phyloP scores from a whole-genome alignment of 768 basidiomycete genomes.

The Tephrocybe sp. region DNA sequence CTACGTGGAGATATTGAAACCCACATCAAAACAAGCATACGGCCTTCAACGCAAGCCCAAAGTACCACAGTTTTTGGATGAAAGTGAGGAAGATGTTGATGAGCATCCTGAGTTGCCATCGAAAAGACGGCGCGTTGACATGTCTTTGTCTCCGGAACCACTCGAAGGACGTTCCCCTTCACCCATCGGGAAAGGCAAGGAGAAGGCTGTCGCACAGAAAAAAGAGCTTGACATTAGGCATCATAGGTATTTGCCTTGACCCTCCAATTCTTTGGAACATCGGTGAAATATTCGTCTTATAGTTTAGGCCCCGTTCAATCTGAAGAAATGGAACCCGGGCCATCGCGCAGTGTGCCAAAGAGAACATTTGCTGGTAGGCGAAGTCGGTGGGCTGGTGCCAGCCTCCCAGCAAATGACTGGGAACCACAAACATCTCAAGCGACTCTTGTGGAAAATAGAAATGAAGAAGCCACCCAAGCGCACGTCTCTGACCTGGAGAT shows the following conservation, averaged over 20 bases:
- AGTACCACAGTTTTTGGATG: neutral
- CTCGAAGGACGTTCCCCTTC: neutral
- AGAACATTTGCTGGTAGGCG: neutral
- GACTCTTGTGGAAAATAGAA: conserved; percentile 11
- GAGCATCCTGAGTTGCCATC: neutral
- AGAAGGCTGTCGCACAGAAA: neutral
- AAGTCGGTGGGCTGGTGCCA: neutral
- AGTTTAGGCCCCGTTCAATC: conserved; percentile 1
- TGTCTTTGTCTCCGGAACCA: neutral
- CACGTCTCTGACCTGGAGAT: neutral
- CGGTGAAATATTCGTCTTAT: neutral
- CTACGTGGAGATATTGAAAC: conserved; percentile 22
- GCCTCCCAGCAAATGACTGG: neutral
- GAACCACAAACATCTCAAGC: conserved; percentile 16
- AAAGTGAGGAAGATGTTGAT: neutral
- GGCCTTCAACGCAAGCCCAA: conserved; percentile 18
- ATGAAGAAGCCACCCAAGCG: neutral
- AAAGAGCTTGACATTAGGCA: neutral
- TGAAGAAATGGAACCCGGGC: conserved; percentile 6
- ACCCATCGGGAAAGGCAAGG: conserved; percentile 5
- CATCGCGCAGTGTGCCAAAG: neutral
- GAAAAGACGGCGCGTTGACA: conserved; percentile 8
- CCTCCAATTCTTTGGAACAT: neutral
- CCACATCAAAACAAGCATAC: conserved; percentile 26
- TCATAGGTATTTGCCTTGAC: neutral